Evolutionary conservation across 345 rosid genomes (phyloP), one percentile per base, ranked within the genome.

Genomic region (Melastoma malabathricum): DNA sequence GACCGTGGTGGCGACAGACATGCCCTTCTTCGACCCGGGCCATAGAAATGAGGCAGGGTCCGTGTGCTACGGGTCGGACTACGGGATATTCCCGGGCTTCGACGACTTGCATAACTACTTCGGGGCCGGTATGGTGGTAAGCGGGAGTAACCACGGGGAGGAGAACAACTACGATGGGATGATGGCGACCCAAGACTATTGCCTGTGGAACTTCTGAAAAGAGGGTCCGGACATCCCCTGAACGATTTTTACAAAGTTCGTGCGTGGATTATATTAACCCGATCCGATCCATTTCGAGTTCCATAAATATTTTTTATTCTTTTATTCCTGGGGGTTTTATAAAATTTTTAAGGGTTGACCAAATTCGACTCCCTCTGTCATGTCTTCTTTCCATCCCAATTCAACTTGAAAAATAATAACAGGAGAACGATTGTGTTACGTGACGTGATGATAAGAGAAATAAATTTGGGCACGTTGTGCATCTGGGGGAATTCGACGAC

Each of bases 131-230:
- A 4, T 51, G 17, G 44, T 51, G 17, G 44, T 58, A 1, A 31
- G 56, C 4, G 75, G 18, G 25, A 43, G 55, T 4, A 34, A 75
- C 16, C 59, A 38, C 27, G 75, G 61, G 14, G 81, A 62, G 13
- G 80, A 75, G 43, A 67, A 16, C 56, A 67, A 16, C 56, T 46
- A 59, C 18, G 75, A 79, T 29, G 77, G 59, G 1, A 6, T 27
- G 19, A 16, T 63, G 18, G 43, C 7, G n/a, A n/a, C n/a, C 27
- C 70, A 70, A 8, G 78, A 64, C 48, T 70, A 74, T 3, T 71
- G 65, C 63, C 85, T 86, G 18, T 86, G 90, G 90, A 74, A 80
- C 57, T 82, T 82, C 59, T 80, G 18, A 54, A 47, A 17, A 18
- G 25, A 22, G 4, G 2, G 25, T 22, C 39, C 6, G 44, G 48